Conservation (phyloP, 2,329 filamentous ascomycete genomes). For the Aspergillus eucalypticola region DNA sequence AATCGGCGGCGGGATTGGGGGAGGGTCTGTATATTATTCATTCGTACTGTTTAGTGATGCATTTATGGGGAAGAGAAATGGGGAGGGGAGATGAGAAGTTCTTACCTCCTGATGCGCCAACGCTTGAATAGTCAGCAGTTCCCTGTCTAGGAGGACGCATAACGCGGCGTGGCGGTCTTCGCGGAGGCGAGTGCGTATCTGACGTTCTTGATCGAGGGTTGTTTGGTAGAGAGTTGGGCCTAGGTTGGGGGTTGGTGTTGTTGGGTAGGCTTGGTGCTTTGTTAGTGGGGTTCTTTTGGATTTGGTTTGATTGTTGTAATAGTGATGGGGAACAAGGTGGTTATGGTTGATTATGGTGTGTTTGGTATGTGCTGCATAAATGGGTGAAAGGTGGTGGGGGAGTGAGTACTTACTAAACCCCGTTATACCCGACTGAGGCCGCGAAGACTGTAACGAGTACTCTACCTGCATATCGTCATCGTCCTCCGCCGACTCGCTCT, state of each 20-base stretch:
- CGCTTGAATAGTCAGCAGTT: constrained; percentile 44
- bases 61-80: no score
- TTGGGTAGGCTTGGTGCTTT: neutral
- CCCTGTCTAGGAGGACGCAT: constrained; percentile 40
- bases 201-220: constrained; percentile 23
- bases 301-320: no score
- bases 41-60: no score
- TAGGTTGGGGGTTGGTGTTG: neutral
- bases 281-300: no score
- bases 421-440: neutral
- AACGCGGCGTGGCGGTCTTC: constrained; percentile 42
- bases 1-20: constrained; percentile 42
- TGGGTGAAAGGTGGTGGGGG: neutral
- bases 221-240: constrained; percentile 14
- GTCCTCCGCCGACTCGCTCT: neutral
- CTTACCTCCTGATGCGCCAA: constrained; percentile 40
- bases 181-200: constrained; percentile 26
- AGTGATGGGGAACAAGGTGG: neutral
- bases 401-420: neutral
- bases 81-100: neutral
- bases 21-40: constrained; percentile 31
- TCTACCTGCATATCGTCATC: constrained; percentile 30
- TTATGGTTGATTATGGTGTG: neutral
- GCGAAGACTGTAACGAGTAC: neutral
- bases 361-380: neutral